Base-by-base conservation (phyloP, 495 filamentous ascomycete species). In the Aspergillus saccharolyticus region DNA sequence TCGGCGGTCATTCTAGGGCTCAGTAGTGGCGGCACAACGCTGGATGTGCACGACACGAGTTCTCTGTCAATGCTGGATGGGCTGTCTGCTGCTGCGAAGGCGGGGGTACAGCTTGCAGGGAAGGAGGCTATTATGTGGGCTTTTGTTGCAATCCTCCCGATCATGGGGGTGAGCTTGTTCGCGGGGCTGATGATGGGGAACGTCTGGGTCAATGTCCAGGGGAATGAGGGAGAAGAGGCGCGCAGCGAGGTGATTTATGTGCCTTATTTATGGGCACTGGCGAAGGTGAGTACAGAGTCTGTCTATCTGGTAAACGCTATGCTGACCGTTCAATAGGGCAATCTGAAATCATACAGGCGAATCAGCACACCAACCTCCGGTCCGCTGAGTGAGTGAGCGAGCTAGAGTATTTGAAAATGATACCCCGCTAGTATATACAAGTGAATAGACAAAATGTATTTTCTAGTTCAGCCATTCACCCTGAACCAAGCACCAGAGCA, bases 61-160 rank as follows among this genome's bases (percentile, higher is more conserved):
- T 68, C 63, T 4, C 52, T 72, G 0, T 53, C 57, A 0, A 63
- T 51, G 25, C 60, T 68, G 15, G 44, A 57, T 5, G 50, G 55
- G 0, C 61, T 76, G 21, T 55, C 68, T 0, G 52, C 62, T 1
- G 67, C 61, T 0, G 19, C 62, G 0, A 70, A 73, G 50, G 57
- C 44, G 0, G 42, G n/a, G 4, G 56, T 79, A 17, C 64, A 71
- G 1, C 49, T 68, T 3, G 60, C 59, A 1, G 74, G 66, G 0
- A 69, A 75, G 56, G 65, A 71, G 15, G 80, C 81, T 1, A 80
- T 84, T 25, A 78, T 76, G 63, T 81, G 76, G 76, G 80, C 78
- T 0, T 85, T 83, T 56, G 68, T 84, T 30, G 59, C 80, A 0
- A 74, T 85, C 22, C 62, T 80, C 18, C 80, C 82, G 10, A 77